phyloP scores from a whole-genome alignment of 108 stramenopile genomes.

The Conticribra guillardii region DNA sequence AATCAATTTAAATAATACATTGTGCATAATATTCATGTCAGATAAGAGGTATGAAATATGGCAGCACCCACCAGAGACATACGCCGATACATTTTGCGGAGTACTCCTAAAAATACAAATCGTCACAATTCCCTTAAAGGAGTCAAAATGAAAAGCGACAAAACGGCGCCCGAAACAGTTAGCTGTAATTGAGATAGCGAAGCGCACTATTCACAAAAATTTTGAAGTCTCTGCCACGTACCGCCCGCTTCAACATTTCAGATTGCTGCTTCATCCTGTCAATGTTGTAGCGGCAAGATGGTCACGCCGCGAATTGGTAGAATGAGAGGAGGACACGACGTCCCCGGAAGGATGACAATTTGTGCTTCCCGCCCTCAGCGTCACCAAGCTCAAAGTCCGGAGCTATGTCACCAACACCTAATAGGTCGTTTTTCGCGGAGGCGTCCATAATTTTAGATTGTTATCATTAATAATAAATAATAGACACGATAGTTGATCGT shows the following conservation, averaged over 20 bases:
- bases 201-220: too few relatives aligned
- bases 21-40: too few relatives aligned
- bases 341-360: slow-evolving; percentile 10
- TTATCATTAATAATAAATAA: too few relatives aligned
- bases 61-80: too few relatives aligned
- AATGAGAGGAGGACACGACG: slow-evolving; percentile 16
- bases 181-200: too few relatives aligned
- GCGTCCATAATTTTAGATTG: too few relatives aligned
- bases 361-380: neutral
- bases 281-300: slow-evolving; percentile 8
- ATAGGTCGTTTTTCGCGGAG: too few relatives aligned
- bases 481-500: too few relatives aligned
- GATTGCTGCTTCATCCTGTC: slow-evolving; percentile 15
- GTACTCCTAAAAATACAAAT: neutral
- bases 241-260: slow-evolving; percentile 9
- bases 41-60: too few relatives aligned
- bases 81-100: neutral
- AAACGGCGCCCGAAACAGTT: too few relatives aligned
- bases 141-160: too few relatives aligned
- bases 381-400: slow-evolving; percentile 17
- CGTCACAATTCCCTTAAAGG: neutral
- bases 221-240: too few relatives aligned
- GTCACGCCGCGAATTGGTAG: slow-evolving; percentile 10
- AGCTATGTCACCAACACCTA: slow-evolving; percentile 5
- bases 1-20: neutral